Conservation (phyloP, 345 rosid species). For the Lagerstroemia speciosa region DNA sequence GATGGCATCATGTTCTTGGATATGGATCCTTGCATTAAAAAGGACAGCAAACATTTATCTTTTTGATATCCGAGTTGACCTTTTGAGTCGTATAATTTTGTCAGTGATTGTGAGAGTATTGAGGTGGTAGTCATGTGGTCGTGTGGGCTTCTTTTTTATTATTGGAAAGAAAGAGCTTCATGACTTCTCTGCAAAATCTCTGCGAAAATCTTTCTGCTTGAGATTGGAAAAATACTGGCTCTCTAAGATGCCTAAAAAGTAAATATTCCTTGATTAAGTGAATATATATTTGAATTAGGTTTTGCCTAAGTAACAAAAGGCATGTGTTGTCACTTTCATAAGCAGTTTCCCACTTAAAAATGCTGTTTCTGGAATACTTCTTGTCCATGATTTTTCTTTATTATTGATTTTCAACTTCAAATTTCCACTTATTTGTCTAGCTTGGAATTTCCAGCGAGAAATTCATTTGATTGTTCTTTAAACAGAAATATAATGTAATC, state of each 20-base stretch:
- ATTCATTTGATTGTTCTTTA: background rate
- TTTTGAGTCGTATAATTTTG: background rate
- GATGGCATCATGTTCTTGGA: background rate
- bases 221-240: background rate
- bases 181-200: background rate
- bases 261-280: background rate
- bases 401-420: background rate
- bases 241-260: background rate
- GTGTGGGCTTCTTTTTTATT: background rate
- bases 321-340: background rate
- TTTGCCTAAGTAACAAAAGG: background rate
- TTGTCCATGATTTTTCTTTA: background rate
- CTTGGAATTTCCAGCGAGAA: background rate
- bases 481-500: background rate
- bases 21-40: background rate
- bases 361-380: background rate
- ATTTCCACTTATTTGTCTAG: background rate
- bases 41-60: background rate
- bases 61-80: background rate
- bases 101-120: background rate
- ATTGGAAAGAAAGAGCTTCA: background rate
- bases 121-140: background rate
- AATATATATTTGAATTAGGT: background rate
- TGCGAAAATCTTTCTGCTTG: background rate
- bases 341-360: background rate